Base-by-base conservation (phyloP, 805 yeast species). In the Saturnispora diversa region DNA sequence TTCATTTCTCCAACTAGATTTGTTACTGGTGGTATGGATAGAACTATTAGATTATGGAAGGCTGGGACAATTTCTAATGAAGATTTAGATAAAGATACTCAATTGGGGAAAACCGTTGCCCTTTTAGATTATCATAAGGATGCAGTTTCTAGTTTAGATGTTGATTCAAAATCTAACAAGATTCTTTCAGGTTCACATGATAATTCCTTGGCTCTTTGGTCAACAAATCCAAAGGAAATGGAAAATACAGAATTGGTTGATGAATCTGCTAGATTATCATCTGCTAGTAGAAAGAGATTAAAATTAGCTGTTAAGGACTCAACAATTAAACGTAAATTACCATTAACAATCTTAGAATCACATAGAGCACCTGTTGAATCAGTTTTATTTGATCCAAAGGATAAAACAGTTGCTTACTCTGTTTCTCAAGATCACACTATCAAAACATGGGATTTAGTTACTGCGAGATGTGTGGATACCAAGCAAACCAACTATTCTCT, bases 351-450 rank as follows among this genome's bases (percentile, higher is more conserved):
- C 29, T 65, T 90, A 45, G 87, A 81, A 54, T 80, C 90, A 20
- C 97, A 90, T 59, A 59, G 74, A 13, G 86, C 80, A 27, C 94
- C 97, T 2, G 97, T 90, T 17, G 92, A 86, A 54, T 94, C 74
- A 28, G 83, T 85, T 19, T 69, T 75, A 11, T 85, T 87, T 56
- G 95, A 84, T 54, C 56, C 67, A 3, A 64, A 66, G 16, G 97
- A 90, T 59, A 48, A 70, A 33, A 74, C 94, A 0, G 95, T 90
- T 5, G 95, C 81, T 9, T 90, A 92, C 62, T 86, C 97, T 0
- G 95, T 84, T 2, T 83, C 97, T 5, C 96, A 87, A 59, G 97
- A 92, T 64, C 98, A 92, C 59, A 77, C 95, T 1, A 77, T 92
- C 48, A 83, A 84, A 55, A 92, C 98, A 0, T 92, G 97, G 97